Conservation (phyloP, 2,329 filamentous ascomycete species). For the Akanthomyces dipterigenus region DNA sequence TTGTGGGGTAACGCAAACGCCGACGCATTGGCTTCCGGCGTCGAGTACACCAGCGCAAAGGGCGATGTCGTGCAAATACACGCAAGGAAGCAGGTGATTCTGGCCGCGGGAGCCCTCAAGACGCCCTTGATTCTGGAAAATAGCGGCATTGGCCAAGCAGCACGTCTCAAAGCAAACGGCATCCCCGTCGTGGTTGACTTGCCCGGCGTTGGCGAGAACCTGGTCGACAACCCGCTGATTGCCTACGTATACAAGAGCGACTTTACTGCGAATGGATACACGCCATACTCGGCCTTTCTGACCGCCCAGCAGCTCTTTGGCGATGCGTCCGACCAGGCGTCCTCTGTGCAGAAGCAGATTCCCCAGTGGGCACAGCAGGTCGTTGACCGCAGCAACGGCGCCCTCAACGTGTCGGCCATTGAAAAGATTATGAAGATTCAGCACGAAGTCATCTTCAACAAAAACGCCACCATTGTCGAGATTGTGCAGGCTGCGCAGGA, state of each 20-base stretch:
- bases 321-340: constrained; percentile 18
- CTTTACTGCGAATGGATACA: constrained; percentile 19
- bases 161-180: constrained; percentile 32
- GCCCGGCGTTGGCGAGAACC: constrained; percentile 46
- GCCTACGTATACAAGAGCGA: constrained; percentile 20
- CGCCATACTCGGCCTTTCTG: constrained; percentile 27
- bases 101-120: constrained; percentile 42
- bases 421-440: constrained; percentile 37
- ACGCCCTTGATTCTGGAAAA: constrained; percentile 46
- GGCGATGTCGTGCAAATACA: constrained; percentile 28
- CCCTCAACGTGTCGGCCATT: constrained; percentile 25
- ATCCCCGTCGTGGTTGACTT: constrained; percentile 38
- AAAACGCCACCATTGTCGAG: constrained; percentile 39
- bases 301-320: constrained; percentile 31
- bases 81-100: constrained; percentile 40
- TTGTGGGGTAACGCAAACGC: constrained; percentile 19
- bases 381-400: constrained; percentile 20
- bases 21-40: constrained; percentile 23
- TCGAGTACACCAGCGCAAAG: constrained; percentile 30
- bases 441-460: constrained; percentile 40
- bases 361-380: constrained; percentile 25
- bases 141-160: constrained; percentile 43
- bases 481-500: constrained; percentile 31
- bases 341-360: constrained; percentile 20
- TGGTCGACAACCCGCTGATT: constrained; percentile 42